Base-by-base conservation (phyloP, 1,139 yeast genomes). In the Yamadazyma diddensiae region DNA sequence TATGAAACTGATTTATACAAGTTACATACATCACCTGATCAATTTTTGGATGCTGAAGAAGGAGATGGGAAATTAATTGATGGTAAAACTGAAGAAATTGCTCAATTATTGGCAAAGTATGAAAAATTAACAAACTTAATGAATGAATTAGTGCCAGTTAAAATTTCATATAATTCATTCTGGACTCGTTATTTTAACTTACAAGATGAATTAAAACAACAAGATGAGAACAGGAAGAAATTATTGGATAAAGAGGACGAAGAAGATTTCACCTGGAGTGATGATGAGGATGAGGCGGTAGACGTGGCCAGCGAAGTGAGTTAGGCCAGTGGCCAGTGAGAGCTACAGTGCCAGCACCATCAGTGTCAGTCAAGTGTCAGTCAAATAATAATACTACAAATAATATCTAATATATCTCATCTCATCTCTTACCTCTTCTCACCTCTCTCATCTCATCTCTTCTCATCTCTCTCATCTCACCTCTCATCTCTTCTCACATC, bases 111-210 rank as follows among this genome's bases (percentile, higher is more conserved):
- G 34, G 62, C 46, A 22, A 54, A 62, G 36, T 73, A 79, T 43
- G 70, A 77, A 3, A 47, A 50, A 12, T 69, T 88, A 41, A 62
- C 70, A 20, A 62, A 62, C 24, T 57, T 84, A 29, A 78, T 79
- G 79, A 77, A 79, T 35, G 63, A 65, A 13, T 53, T 88, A 9
- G 95, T 86, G 1, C 94, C 94, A 0, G 74, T 69, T 2, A 56
- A 71, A 41, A 61, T 86, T 11, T 49, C 77, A 1, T 82, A 79
- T 45, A 64, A 70, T 19, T 63, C 65, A 28, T 90, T 90, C 54
- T 90, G 97, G 97, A 62, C 65, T 28, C 70, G 81, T 29, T 90
- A 86, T 58, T 84, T 77, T 54, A 65, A 61, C 38, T 68, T 74
- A 52, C 76, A 76, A 35, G 57, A 61, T 12, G 69, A 70, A 42